Evolutionary conservation across 257 asterid genomes (phyloP), one percentile per base, ranked within the genome.

Genomic region (Gentiana macrophylla): DNA sequence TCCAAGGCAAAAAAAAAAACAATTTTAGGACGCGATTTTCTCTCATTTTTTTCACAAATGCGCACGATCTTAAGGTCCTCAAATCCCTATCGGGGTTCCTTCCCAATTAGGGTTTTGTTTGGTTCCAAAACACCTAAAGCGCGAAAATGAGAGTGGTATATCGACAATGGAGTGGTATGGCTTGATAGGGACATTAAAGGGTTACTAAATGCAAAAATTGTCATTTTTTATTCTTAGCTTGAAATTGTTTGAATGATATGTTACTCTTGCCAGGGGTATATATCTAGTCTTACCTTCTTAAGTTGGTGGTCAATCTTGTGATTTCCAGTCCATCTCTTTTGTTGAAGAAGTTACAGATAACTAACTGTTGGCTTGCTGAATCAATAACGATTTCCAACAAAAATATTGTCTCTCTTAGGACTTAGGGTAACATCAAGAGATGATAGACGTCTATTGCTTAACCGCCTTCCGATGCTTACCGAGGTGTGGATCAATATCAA

Each of bases 401-500:
- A n/a, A 77, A 77, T 63, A 68, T 79, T 11, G 67, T 74, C 12
- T 65, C 82, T 59, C 65, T 72, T 24, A 24, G 24, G 24, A 24
- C 24, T 24, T 66, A 61, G 73, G 70, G 34, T 55, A 11, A 15
- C 71, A 4, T 0, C 8, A 1, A 15, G 8, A 11, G 34, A 15
- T 48, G 2, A 2, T 24, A 24, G 24, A 0, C 1, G 0, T 0
- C 62, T 83, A 45, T 15, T 61, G 46, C 55, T 82, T 15, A 59
- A 45, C 45, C 67, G 77, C 55, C 79, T 77, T 50, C 77, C 79
- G 1, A 75, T 61, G 75, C 87, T 80, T 32, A 72, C 61, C 13
- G 77, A 74, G 51, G 62, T 82, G 15, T 51, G 62, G 1, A 13
- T 74, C 32, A 60, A 70, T 0, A 24, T 24, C 24, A 24, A 24